phyloP scores from a whole-genome alignment of 805 yeast genomes.

The Brettanomyces anomalus region DNA sequence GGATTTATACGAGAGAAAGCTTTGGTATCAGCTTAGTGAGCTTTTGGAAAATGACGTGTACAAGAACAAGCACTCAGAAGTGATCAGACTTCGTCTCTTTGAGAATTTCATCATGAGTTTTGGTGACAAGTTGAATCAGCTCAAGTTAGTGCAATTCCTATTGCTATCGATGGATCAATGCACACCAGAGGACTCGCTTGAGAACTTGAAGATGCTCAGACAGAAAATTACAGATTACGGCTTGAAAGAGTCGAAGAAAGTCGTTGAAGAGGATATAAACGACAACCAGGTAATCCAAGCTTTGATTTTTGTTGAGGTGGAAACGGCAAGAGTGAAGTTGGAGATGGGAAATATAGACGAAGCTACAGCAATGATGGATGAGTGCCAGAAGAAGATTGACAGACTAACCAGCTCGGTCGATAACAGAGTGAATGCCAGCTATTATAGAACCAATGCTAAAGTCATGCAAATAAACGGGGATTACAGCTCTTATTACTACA shows the following conservation, averaged over 20 bases:
- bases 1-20: constrained; percentile 76
- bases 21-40: constrained; percentile 91
- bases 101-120: constrained; percentile 62
- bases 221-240: constrained; percentile 35
- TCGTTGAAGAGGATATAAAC: constrained; percentile 24
- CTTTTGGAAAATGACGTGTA: constrained; percentile 52
- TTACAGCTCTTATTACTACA: constrained; percentile 73
- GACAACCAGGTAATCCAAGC: constrained; percentile 38
- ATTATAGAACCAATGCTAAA: constrained; percentile 71
- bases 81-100: constrained; percentile 58
- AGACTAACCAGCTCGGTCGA: constrained; percentile 41
- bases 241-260: constrained; percentile 22
- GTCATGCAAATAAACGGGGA: constrained; percentile 67
- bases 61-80: constrained; percentile 39
- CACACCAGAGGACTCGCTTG: constrained; percentile 39
- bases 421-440: constrained; percentile 68
- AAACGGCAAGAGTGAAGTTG: constrained; percentile 65
- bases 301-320: constrained; percentile 49
- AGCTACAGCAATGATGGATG: constrained; percentile 62
- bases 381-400: constrained; percentile 50
- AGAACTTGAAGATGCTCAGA: constrained; percentile 35
- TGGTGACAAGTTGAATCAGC: constrained; percentile 63
- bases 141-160: constrained; percentile 70
- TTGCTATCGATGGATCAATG: constrained; percentile 39
- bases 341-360: constrained; percentile 41